Evolutionary conservation across 2,329 filamentous ascomycete species (phyloP), one percentile per base, ranked within the genome.

Genomic region (Penicillium expansum): DNA sequence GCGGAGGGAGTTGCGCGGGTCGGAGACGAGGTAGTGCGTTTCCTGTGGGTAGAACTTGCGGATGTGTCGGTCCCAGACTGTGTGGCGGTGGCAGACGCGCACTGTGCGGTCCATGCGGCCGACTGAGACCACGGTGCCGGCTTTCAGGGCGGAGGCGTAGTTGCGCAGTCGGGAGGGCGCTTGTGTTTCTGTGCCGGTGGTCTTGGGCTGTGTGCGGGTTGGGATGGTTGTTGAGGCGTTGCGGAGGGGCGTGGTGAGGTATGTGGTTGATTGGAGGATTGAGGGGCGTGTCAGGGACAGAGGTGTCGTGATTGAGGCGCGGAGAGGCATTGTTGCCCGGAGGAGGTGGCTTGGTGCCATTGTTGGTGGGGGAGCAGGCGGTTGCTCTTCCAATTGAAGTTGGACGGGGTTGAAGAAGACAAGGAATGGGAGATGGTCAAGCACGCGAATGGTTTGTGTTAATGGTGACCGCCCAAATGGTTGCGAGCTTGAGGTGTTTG

Each of bases 101-200:
- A 75, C 75, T 33, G 74, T 76, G 55, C 71, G 72, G 52, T 76
- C 65, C 75, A 77, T 77, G 27, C 67, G 66, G 49, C 75, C 75
- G 48, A 74, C 74, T 22, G 74, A 75, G 47, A 71, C 64, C 27
- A 77, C 75, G 41, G 74, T 77, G 61, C 75, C 75, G 55, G 62
- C 71, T 57, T 72, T 72, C 52, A 69, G 51, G 48, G 59, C 64
- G 60, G 69, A 74, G 59, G 72, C 70, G 59, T 75, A 76, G 53
- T 52, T 60, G 62, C 72, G 72, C 53, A 74, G 67, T 35, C 68
- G 69, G 38, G 71, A 62, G 22, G 65, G 68, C 13, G 59, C 58
- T 55, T 52, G 56, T 54, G 63, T 60, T 29, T 49, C 47, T 56
- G 63, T 56, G 43, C 52, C 47, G 20, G 55, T 58, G 29, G 59